These are phyloP conservation scores for Tieghemostelium lacteum DNA, from an alignment of 78 protist species.

Conservation along the genomic window DNA sequence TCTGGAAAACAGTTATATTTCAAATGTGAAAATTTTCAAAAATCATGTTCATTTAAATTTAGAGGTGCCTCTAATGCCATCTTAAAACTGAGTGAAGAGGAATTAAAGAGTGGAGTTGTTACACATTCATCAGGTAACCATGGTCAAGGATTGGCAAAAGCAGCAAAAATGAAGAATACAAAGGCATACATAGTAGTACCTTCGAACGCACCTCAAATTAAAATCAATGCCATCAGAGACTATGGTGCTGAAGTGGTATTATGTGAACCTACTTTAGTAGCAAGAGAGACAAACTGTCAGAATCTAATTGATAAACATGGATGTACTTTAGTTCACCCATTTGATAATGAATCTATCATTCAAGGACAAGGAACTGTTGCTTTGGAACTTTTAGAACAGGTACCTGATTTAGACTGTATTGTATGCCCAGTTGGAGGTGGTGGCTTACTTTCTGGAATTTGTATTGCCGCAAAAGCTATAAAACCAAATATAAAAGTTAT, in stretches of 20 bases:
- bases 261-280: constrained; percentile 81
- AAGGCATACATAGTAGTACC: constrained; percentile 86
- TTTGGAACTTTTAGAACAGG: constrained; percentile 81
- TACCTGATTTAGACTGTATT: constrained; percentile 80
- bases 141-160: constrained; percentile 88
- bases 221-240: constrained; percentile 79
- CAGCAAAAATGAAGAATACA: constrained; percentile 60
- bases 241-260: constrained; percentile 42
- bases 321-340: constrained; percentile 83
- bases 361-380: constrained; percentile 93
- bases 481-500: constrained; percentile 69
- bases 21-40: constrained; percentile 88
- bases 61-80: constrained; percentile 87
- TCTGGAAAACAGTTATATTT: constrained; percentile 64
- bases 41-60: constrained; percentile 87
- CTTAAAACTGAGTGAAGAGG: constrained; percentile 34
- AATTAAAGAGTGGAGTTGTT: constrained; percentile 35
- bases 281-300: constrained; percentile 31
- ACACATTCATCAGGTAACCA: constrained; percentile 87
- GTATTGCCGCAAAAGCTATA: constrained; percentile 45
- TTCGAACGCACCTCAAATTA: constrained; percentile 80
- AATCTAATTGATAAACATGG: constrained; percentile 35
- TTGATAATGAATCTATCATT: constrained; percentile 80
- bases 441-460: constrained; percentile 78
- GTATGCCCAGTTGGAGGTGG: constrained; percentile 93